Conservation (phyloP, 331 rosid genomes). For the Quercus tomentella region DNA sequence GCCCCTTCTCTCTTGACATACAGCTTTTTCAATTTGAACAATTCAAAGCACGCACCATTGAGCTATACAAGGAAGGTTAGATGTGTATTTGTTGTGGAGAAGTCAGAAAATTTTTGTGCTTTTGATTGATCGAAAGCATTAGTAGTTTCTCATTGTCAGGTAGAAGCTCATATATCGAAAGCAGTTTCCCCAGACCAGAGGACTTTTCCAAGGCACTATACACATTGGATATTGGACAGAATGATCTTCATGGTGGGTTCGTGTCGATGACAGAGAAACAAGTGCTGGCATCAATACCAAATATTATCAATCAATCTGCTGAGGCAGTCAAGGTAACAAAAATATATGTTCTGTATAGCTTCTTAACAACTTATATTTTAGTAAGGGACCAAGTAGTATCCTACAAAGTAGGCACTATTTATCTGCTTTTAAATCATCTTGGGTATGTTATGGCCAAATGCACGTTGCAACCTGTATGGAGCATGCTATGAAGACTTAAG, state of each 20-base stretch:
- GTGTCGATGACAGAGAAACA: constrained; percentile 9
- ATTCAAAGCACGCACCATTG: constrained; percentile 25
- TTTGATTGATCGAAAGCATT: neutral
- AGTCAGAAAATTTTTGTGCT: neutral
- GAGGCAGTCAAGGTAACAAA: constrained; percentile 20
- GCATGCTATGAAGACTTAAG: neutral
- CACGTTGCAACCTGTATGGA: neutral
- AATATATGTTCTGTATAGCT: too few species aligned
- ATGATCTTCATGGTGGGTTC: constrained; percentile 28
- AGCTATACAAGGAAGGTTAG: constrained; percentile 22
- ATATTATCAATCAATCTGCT: constrained; percentile 8
- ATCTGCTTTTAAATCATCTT: neutral
- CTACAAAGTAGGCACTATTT: neutral
- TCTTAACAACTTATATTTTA: neutral
- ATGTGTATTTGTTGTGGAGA: neutral
- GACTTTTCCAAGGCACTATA: constrained; percentile 33
- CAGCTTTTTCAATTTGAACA: constrained; percentile 34
- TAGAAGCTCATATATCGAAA: neutral
- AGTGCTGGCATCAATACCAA: constrained; percentile 14
- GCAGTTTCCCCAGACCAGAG: constrained; percentile 22
- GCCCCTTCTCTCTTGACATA: constrained; percentile 27
- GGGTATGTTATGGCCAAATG: neutral
- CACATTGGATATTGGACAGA: constrained; percentile 40
- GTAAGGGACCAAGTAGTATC: too few species aligned
- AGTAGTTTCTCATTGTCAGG: constrained; percentile 4